These are phyloP conservation scores for Tolypocladium guangdongense DNA, from an alignment of 2,329 filamentous ascomycete genomes.

Conservation along the genomic window DNA sequence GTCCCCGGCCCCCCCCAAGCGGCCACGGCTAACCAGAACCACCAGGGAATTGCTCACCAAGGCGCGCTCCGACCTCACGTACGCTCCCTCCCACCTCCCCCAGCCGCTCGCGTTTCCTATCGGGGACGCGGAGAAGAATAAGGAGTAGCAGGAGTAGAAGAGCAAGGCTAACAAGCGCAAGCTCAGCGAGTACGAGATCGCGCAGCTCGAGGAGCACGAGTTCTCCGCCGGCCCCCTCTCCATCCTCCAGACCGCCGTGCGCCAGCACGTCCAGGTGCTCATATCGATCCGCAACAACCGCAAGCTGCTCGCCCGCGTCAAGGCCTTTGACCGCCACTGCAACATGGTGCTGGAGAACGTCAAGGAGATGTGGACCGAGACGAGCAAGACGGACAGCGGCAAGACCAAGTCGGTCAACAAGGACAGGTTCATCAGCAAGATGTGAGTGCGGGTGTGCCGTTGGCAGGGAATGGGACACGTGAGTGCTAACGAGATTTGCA, in stretches of 20 bases:
- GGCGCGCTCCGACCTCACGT: slow-evolving; percentile 86
- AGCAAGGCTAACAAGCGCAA: background rate
- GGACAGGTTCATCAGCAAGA: slow-evolving; percentile 96
- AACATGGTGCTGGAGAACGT: slow-evolving; percentile 98
- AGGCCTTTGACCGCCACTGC: slow-evolving; percentile 97
- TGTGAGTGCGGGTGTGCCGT: slow-evolving; percentile 43
- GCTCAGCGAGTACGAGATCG: slow-evolving; percentile 77
- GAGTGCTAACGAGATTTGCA: slow-evolving; percentile 19
- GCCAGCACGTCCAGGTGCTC: slow-evolving; percentile 87
- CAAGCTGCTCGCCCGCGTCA: slow-evolving; percentile 92
- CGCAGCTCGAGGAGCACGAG: slow-evolving; percentile 52
- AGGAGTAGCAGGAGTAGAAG: background rate
- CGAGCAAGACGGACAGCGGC: slow-evolving; percentile 63
- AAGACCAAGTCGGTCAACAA: slow-evolving; percentile 70
- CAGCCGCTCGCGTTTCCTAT: background rate
- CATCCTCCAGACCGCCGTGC: slow-evolving; percentile 92
- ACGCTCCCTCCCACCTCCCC: slow-evolving; percentile 23
- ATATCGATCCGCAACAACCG: slow-evolving; percentile 98
- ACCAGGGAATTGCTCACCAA: slow-evolving; percentile 78
- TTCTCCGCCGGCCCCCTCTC: slow-evolving; percentile 53
- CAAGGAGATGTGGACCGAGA: slow-evolving; percentile 97
- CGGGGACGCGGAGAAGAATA: background rate
- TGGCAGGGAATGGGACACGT: background rate
- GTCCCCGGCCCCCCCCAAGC: background rate
- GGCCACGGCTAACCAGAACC: background rate